Percentiles rank a stretch among this genome's conserved stretches.
These are phyloP conservation scores for Apiospora malaysiana DNA, from an alignment of 2,329 filamentous ascomycete genomes.

Conservation along the genomic window DNA sequence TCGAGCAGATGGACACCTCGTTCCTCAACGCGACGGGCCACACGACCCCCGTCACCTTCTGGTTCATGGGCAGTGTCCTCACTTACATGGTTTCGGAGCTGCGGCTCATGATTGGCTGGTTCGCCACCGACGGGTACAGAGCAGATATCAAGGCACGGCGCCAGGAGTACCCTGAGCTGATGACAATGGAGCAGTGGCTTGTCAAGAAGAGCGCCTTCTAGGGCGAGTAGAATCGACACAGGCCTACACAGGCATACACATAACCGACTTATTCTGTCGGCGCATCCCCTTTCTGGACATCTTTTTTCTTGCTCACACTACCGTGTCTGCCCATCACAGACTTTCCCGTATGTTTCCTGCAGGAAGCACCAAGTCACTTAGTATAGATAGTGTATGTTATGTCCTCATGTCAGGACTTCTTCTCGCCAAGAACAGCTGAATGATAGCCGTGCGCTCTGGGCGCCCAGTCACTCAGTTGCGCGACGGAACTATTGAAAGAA, in stretches of 20 bases:
- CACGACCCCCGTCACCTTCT: slow-evolving; percentile 35
- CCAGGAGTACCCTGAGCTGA: slow-evolving; percentile 38
- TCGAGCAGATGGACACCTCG: slow-evolving; percentile 35
- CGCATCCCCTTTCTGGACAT: background rate
- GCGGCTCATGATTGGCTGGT: slow-evolving; percentile 37
- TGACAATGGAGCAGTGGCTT: slow-evolving; percentile 43
- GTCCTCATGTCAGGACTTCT: background rate
- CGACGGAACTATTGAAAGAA: background rate
- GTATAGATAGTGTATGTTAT: background rate
- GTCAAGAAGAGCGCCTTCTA: slow-evolving; percentile 35
- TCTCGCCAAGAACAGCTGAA: background rate
- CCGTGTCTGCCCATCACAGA: too few species aligned
- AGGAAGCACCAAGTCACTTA: background rate
- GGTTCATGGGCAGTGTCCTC: slow-evolving; percentile 39
- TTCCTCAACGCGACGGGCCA: slow-evolving; percentile 39
- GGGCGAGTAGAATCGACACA: background rate
- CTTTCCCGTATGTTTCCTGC: too few species aligned
- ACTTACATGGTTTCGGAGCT: slow-evolving; percentile 40
- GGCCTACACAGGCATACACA: background rate
- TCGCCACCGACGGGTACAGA: slow-evolving; percentile 41
- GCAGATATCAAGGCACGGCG: slow-evolving; percentile 39
- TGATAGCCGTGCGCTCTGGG: background rate
- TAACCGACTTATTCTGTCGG: background rate
- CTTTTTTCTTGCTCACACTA: background rate
- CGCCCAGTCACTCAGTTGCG: background rate